Conservation (phyloP, 345 rosid genomes). For the Brassica cretica region DNA sequence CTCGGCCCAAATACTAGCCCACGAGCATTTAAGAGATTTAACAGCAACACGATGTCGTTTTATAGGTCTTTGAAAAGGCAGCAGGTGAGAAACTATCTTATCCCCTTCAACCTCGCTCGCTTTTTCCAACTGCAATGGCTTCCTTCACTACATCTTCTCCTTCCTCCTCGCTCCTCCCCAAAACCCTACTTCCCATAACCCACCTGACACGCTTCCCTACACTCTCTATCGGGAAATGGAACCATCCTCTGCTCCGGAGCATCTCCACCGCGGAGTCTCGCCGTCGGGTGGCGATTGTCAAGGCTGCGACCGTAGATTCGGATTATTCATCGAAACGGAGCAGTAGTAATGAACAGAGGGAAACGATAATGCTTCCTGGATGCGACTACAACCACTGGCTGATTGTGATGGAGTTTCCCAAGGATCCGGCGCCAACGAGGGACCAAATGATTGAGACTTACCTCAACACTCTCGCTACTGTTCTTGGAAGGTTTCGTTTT, state of each 20-base stretch:
- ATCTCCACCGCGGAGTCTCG: conserved; percentile 18
- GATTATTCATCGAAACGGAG: conserved; percentile 69
- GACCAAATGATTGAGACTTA: conserved; percentile 97
- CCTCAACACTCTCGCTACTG: conserved; percentile 81
- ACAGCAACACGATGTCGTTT: background rate
- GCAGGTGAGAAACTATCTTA: conserved; percentile 23
- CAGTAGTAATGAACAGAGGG: conserved; percentile 71
- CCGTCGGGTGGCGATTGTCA: conserved; percentile 40
- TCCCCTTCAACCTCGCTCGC: conserved; percentile 8
- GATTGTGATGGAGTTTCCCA: conserved; percentile 96
- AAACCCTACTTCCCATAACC: conserved; percentile 42
- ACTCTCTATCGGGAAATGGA: conserved; percentile 8
- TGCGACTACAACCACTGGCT: conserved; percentile 98
- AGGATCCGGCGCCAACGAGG: conserved; percentile 89
- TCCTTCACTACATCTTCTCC: conserved; percentile 44
- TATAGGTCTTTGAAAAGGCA: background rate
- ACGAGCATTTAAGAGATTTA: background rate
- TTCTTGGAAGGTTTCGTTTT: conserved; percentile 67
- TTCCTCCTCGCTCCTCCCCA: conserved; percentile 42
- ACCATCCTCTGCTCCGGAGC: conserved; percentile 9
- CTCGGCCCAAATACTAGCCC: background rate
- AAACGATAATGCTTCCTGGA: conserved; percentile 91
- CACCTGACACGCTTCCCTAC: conserved; percentile 2
- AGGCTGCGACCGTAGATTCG: conserved; percentile 56
- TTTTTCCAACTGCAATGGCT: conserved; percentile 48